These are phyloP conservation scores for Linnemannia schmuckeri DNA, from an alignment of 192 early-diverging fungal genomes.

Conservation along the genomic window DNA sequence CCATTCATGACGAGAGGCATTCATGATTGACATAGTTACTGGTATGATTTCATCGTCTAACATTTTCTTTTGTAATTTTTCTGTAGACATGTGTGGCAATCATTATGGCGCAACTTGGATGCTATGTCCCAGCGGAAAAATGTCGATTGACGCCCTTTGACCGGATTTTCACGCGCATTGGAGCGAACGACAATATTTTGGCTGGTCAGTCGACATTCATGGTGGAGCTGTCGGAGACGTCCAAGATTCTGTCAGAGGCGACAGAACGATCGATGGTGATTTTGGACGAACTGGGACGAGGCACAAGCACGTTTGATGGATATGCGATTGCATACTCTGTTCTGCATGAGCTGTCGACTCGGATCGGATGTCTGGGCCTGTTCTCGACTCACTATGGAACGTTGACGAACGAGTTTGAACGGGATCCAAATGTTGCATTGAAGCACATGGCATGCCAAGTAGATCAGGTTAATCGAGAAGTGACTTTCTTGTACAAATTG, in stretches of 20 bases:
- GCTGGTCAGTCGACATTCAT: constrained; percentile 97
- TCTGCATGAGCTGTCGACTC: constrained; percentile 84
- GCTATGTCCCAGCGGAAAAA: constrained; percentile 89
- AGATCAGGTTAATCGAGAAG: constrained; percentile 84
- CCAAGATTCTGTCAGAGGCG: constrained; percentile 91
- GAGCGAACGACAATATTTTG: constrained; percentile 97
- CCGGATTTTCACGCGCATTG: constrained; percentile 97
- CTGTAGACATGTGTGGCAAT: constrained; percentile 88
- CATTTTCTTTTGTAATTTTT: background rate
- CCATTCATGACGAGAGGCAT: background rate
- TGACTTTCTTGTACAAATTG: constrained; percentile 96
- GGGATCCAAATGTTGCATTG: constrained; percentile 80
- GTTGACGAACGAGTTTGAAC: constrained; percentile 87
- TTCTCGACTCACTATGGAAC: constrained; percentile 98
- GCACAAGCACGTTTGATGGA: constrained; percentile 97
- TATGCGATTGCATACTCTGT: constrained; percentile 96
- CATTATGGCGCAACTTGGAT: constrained; percentile 96
- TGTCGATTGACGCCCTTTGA: constrained; percentile 88
- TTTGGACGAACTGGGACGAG: constrained; percentile 97
- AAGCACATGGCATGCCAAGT: constrained; percentile 92
- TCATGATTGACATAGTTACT: background rate
- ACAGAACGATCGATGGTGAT: constrained; percentile 93
- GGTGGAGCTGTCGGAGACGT: constrained; percentile 95
- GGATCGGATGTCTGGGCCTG: constrained; percentile 89
- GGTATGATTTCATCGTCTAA: too few species aligned